Evolutionary conservation across 2,329 filamentous ascomycete genomes (phyloP), one percentile per base, ranked within the genome.

Genomic region (Penicillium sp.): DNA sequence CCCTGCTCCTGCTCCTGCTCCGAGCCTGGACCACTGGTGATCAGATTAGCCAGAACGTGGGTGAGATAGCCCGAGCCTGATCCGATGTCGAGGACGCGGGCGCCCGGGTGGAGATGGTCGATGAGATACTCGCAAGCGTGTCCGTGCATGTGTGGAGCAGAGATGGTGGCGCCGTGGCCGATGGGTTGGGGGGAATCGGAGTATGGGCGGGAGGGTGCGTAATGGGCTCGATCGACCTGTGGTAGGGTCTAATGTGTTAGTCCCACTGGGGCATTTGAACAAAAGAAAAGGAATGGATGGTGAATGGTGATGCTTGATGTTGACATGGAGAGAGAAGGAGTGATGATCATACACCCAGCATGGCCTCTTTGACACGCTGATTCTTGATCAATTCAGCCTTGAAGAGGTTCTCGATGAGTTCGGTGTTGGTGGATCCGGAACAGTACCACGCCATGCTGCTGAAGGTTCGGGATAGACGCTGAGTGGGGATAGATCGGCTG

Each of bases 221-320:
- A 97, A 70, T 97, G 81, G 0, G 81, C 90, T 52, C 93, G 82
- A 69, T 98, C 91, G 64, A 97, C 89, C 84, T 90, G 25, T 56
- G 24, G 18, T 7, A 25, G 9, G 44, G 25, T 29, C 48, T 58
- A 27, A 62, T 52, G 39, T 36, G 18, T 18, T 18, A 18, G 18
- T 18, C 18, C 18, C 18, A 18, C 18, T 18, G 18, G 18, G 18
- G 18, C 18, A 18, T 3, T 18, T 18, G 18, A 18, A n/a, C n/a
- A 18, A 18, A 18, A 18, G 3, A 18, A 18, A 18, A 18, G 18
- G 18, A 18, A 18, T 18, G 18, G 18, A 18, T 18, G 18, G 18
- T 18, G 18, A 18, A 18, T 18, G 18, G 18, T 18, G 18, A 18
- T 27, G 12, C 27, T 18, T 36, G 8, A 4, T 43, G 5, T 26